A percentile compares a stretch with the other conserved stretches of the same genome.
phyloP scores from a whole-genome alignment of 2,329 filamentous ascomycete species.

The Colletotrichum lini region DNA sequence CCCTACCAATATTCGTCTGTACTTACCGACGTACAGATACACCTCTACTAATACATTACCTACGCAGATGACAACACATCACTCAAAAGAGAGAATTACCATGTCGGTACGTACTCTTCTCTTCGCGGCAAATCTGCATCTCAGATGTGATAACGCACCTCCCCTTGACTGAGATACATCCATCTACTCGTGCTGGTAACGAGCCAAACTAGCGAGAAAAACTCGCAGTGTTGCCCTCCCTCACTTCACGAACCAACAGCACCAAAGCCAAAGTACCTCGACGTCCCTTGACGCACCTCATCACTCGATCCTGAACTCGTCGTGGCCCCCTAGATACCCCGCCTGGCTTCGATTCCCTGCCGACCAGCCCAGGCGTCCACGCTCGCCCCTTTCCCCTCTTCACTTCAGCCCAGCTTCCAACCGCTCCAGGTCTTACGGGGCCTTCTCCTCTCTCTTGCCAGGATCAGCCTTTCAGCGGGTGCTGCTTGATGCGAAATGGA shows the following conservation, averaged over 20 bases:
- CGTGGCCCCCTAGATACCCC: not conserved
- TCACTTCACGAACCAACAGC: slow-evolving; percentile 31
- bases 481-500: slow-evolving; percentile 30
- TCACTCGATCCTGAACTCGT: not conserved
- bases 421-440: slow-evolving; percentile 15
- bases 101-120: slow-evolving; percentile 18
- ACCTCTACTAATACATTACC: not conserved
- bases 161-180: slow-evolving; percentile 2
- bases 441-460: slow-evolving; percentile 3
- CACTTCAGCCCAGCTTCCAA: slow-evolving; percentile 13
- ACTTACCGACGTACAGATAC: too few species aligned
- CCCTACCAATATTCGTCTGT: not conserved
- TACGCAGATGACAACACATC: not conserved
- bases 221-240: slow-evolving; percentile 28
- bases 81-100: not conserved
- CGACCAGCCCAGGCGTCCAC: slow-evolving; percentile 7
- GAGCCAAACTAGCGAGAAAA: not conserved
- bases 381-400: slow-evolving; percentile 14
- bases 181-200: not conserved
- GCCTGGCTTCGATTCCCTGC: slow-evolving; percentile 2
- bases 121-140: slow-evolving; percentile 22
- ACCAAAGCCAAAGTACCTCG: slow-evolving; percentile 1
- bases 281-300: not conserved
- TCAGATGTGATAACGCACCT: slow-evolving; percentile 39
- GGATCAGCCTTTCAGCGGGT: slow-evolving; percentile 19